phyloP scores from a whole-genome alignment of 768 basidiomycete genomes.

The Lepiota brunneoincarnata region DNA sequence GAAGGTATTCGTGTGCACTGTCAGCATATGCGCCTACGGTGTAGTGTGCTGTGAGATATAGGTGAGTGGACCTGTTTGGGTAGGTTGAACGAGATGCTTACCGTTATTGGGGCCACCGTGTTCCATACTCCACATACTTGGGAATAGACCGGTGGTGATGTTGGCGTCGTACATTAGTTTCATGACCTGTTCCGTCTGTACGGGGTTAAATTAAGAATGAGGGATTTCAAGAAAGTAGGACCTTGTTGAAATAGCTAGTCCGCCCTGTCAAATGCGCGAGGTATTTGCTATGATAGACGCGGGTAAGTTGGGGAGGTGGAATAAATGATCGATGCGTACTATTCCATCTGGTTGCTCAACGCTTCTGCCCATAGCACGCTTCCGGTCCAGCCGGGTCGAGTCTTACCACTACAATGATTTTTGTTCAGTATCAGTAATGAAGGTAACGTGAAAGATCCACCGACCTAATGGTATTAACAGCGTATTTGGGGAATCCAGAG shows the following conservation, averaged over 20 bases:
- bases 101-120: slow-evolving; percentile 43
- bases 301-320: not conserved
- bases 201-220: not conserved
- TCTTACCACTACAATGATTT: slow-evolving; percentile 31
- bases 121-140: slow-evolving; percentile 46
- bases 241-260: slow-evolving; percentile 53
- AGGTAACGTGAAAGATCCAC: slow-evolving; percentile 11
- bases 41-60: slow-evolving; percentile 31
- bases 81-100: slow-evolving; percentile 17
- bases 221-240: slow-evolving; percentile 8
- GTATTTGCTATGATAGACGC: slow-evolving; percentile 53
- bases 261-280: slow-evolving; percentile 75
- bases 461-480: slow-evolving; percentile 61
- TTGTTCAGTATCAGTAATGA: not conserved
- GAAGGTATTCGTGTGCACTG: slow-evolving; percentile 66
- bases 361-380: slow-evolving; percentile 38
- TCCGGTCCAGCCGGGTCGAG: slow-evolving; percentile 28
- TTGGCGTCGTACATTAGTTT: slow-evolving; percentile 47
- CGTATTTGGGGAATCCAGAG: slow-evolving; percentile 67
- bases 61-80: not conserved
- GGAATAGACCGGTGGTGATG: slow-evolving; percentile 48
- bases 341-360: slow-evolving; percentile 66
- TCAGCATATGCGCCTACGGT: slow-evolving; percentile 59
- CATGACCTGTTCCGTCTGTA: slow-evolving; percentile 43
- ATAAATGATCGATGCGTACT: slow-evolving; percentile 24